Percentiles rank a stretch among this genome's conserved stretches.
phyloP scores from a whole-genome alignment of 176 grass and related monocot species.

The Hsuehochloa calcarea region DNA sequence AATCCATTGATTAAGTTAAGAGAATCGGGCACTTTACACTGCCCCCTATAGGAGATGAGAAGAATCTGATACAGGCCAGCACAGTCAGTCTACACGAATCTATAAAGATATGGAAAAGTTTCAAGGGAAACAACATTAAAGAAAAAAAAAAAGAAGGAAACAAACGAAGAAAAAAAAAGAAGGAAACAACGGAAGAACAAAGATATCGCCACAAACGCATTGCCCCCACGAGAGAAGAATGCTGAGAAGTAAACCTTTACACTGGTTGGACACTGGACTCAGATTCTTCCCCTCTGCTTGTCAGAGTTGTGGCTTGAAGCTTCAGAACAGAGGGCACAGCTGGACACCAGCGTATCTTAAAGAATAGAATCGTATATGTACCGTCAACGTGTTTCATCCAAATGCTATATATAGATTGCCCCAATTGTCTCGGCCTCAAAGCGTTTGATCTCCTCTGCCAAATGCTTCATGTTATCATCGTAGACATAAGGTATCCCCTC shows the following conservation, averaged over 20 bases:
- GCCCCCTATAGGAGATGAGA: background rate
- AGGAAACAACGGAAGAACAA: background rate
- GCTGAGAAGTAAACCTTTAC: conserved; percentile 8
- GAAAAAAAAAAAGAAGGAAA: background rate
- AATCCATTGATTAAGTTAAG: conserved; percentile 11
- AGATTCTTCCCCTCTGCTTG: background rate
- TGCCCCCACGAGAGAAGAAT: background rate
- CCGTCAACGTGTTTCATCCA: background rate
- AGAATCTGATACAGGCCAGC: conserved; percentile 6
- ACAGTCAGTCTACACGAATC: conserved; percentile 23
- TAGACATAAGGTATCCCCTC: conserved; percentile 64
- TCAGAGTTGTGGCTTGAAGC: background rate
- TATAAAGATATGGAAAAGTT: background rate
- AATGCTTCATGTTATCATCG: conserved; percentile 55
- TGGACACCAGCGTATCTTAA: background rate
- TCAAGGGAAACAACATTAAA: background rate
- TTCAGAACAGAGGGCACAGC: background rate
- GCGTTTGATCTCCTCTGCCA: conserved; percentile 48
- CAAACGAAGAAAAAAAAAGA: background rate
- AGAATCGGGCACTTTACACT: conserved; percentile 26
- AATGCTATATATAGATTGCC: conserved; percentile 12
- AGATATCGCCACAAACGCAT: conserved; percentile 1
- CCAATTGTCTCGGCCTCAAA: conserved; percentile 63
- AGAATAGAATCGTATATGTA: conserved; percentile 25
- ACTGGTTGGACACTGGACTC: background rate